A percentile compares a stretch with the other conserved stretches of the same genome.
phyloP scores from a whole-genome alignment of 192 early-diverging fungal species.

The Coemansia sp. region DNA sequence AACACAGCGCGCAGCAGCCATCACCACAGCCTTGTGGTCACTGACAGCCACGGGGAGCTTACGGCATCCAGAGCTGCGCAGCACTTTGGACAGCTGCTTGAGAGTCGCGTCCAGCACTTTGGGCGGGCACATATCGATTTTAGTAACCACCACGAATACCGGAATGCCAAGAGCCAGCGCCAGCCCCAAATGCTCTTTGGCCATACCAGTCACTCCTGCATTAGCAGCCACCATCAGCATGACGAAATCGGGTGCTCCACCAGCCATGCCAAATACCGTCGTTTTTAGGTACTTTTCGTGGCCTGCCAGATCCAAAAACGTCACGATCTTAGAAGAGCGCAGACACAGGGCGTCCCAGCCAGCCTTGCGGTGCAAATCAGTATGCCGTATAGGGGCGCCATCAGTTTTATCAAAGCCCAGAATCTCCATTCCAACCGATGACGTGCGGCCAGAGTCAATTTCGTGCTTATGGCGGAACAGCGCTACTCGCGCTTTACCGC shows the following conservation, averaged over 20 bases:
- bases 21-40: constrained; percentile 69
- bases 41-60: constrained; percentile 89
- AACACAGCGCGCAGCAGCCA: constrained; percentile 78
- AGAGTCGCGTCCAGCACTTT: constrained; percentile 81
- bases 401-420: constrained; percentile 72
- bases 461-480: constrained; percentile 91
- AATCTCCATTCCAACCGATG: constrained; percentile 85
- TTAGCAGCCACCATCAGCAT: constrained; percentile 88
- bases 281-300: constrained; percentile 96
- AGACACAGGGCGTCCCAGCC: constrained; percentile 83
- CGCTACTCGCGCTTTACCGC: constrained; percentile 85
- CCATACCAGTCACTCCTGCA: constrained; percentile 90
- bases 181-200: constrained; percentile 89
- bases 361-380: constrained; percentile 53
- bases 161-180: constrained; percentile 84
- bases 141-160: constrained; percentile 90
- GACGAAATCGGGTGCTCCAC: constrained; percentile 85
- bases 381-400: constrained; percentile 42
- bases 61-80: constrained; percentile 85
- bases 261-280: constrained; percentile 94
- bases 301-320: constrained; percentile 76
- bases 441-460: constrained; percentile 84
- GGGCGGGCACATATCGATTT: constrained; percentile 89
- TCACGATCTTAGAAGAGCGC: constrained; percentile 70
- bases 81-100: constrained; percentile 75